Evolutionary conservation across 2,329 filamentous ascomycete species (phyloP).

Genomic region (Calonectria crousiana): DNA sequence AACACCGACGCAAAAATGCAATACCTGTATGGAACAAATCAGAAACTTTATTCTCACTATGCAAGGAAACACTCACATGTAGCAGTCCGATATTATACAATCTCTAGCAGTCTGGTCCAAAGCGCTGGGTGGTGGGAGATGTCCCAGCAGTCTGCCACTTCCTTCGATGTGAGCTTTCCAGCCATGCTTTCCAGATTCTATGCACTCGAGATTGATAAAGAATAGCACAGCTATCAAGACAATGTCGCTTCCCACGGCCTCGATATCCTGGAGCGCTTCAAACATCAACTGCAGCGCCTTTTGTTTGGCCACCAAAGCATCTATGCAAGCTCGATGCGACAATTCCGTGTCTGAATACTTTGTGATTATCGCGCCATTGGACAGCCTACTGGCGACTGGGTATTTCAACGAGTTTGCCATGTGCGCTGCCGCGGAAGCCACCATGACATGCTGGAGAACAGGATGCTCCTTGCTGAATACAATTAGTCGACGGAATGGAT

Average conservation of each 20-base stretch:
- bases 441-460: slow-evolving; percentile 58
- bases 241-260: slow-evolving; percentile 52
- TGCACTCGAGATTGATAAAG: slow-evolving; percentile 62
- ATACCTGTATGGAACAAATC: neutral
- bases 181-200: slow-evolving; percentile 60
- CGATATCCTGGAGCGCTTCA: slow-evolving; percentile 52
- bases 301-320: slow-evolving; percentile 59
- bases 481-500: slow-evolving; percentile 60
- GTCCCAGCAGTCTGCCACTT: slow-evolving; percentile 56
- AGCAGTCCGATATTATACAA: slow-evolving; percentile 60
- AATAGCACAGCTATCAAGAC: slow-evolving; percentile 61
- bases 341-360: slow-evolving; percentile 42
- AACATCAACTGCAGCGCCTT: slow-evolving; percentile 56
- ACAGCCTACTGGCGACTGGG: slow-evolving; percentile 15
- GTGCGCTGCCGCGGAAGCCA: slow-evolving; percentile 61
- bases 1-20: neutral
- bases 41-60: neutral
- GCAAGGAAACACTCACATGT: slow-evolving; percentile 50
- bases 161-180: slow-evolving; percentile 62
- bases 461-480: slow-evolving; percentile 53
- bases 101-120: slow-evolving; percentile 53
- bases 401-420: slow-evolving; percentile 52
- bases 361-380: slow-evolving; percentile 45
- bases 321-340: slow-evolving; percentile 44
- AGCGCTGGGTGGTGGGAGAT: slow-evolving; percentile 49